These are phyloP conservation scores for Fusarium sambucinum DNA, from an alignment of 2,329 filamentous ascomycete species.

Conservation along the genomic window DNA sequence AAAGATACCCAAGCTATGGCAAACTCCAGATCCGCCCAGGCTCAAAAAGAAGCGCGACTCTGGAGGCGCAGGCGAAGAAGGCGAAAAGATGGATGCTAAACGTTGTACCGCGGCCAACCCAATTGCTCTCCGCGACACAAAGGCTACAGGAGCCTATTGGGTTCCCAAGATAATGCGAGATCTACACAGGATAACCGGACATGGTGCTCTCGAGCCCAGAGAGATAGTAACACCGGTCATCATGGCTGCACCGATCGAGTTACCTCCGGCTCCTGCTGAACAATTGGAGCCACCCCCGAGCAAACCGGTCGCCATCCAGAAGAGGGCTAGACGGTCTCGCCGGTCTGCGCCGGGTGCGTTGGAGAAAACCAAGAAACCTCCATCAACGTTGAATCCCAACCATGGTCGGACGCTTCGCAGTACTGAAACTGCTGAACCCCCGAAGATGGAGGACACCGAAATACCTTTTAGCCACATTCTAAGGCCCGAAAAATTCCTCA, in stretches of 20 bases:
- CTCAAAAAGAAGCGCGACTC: constrained; percentile 54
- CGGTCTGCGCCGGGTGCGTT: constrained; percentile 57
- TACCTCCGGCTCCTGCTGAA: constrained; percentile 1
- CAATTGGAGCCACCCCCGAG: constrained; percentile 11
- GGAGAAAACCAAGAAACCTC: constrained; percentile 47
- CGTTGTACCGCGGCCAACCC: constrained; percentile 56
- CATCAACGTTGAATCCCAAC: constrained; percentile 55
- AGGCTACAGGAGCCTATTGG: constrained; percentile 59
- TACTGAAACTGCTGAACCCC: constrained; percentile 14
- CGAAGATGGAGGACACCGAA: not conserved
- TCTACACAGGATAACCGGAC: constrained; percentile 54
- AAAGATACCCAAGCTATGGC: constrained; percentile 71
- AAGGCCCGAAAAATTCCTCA: constrained; percentile 22
- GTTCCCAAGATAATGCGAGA: constrained; percentile 57
- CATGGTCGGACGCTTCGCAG: constrained; percentile 51
- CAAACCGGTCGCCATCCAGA: constrained; percentile 36
- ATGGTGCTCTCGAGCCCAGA: constrained; percentile 31
- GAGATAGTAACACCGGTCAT: constrained; percentile 32
- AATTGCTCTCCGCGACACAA: constrained; percentile 60
- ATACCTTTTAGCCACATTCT: not conserved
- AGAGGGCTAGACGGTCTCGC: constrained; percentile 52
- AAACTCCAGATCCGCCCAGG: constrained; percentile 62
- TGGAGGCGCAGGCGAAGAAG: constrained; percentile 40
- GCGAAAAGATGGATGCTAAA: constrained; percentile 47
- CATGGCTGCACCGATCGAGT: constrained; percentile 11